Conservation (phyloP, 257 asterid genomes). For the Forsythia suspensa region DNA sequence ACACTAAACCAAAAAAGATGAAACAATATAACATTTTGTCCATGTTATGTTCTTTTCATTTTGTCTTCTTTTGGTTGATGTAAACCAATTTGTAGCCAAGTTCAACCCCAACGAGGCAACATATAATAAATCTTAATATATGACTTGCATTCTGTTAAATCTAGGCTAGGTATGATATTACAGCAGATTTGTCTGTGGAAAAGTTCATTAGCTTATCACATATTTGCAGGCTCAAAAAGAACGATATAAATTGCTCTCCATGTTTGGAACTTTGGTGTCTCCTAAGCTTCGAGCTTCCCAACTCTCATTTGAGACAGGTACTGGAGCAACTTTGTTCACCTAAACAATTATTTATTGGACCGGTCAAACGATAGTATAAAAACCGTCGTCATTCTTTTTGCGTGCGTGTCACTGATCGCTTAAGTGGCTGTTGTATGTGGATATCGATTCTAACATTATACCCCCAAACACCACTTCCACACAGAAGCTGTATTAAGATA, state of each 20-base stretch:
- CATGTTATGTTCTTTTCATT: not conserved
- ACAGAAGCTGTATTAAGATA: not conserved
- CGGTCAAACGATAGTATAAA: not conserved
- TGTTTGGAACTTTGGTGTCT: conserved; percentile 84
- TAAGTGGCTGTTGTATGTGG: not conserved
- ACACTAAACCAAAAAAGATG: not conserved
- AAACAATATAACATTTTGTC: conserved; percentile 5
- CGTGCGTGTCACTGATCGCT: not conserved
- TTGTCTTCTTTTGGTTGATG: not conserved
- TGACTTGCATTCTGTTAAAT: not conserved
- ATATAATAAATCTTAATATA: not conserved
- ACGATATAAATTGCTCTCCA: conserved; percentile 62
- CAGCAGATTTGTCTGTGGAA: not conserved
- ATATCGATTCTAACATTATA: not conserved
- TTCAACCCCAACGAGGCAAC: not conserved
- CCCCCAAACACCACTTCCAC: not conserved
- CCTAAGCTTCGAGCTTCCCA: conserved; percentile 95
- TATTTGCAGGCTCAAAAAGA: conserved; percentile 59
- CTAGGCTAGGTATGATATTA: not conserved
- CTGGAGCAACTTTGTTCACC: not conserved
- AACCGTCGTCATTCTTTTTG: not conserved
- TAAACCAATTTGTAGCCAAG: not conserved
- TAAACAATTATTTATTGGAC: not conserved
- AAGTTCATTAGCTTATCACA: not conserved
- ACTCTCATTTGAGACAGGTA: conserved; percentile 87